Percentiles rank a stretch among this genome's conserved stretches.
Evolutionary conservation across 345 rosid species (phyloP).

Genomic region (Balakata baccata): DNA sequence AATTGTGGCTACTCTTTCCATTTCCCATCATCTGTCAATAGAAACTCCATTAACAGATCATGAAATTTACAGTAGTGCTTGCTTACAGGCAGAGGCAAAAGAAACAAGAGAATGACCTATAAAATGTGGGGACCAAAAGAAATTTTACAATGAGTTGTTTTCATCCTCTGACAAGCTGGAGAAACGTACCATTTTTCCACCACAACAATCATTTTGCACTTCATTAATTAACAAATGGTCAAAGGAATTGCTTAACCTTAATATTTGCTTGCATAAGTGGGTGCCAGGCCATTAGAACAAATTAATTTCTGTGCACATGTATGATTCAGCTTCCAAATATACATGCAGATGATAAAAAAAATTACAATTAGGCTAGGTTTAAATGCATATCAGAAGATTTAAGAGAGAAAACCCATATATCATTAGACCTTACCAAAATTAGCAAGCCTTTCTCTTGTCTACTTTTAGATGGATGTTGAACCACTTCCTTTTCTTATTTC

Average conservation of each 20-base stretch:
- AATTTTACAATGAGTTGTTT: constrained; percentile 35
- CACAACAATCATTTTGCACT: constrained; percentile 9
- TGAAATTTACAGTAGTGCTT: constrained; percentile 36
- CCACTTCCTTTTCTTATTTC: constrained; percentile 83
- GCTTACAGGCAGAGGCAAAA: constrained; percentile 17
- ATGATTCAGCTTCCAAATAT: constrained; percentile 2
- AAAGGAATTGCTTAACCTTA: constrained; percentile 8
- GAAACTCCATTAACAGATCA: constrained; percentile 25
- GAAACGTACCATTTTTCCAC: constrained; percentile 12
- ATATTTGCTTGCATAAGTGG: constrained; percentile 1
- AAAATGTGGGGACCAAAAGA: neutral
- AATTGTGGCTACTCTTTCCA: neutral
- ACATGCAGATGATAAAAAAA: neutral
- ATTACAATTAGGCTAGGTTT: neutral
- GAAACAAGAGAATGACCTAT: constrained; percentile 5
- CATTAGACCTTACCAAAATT: constrained; percentile 26
- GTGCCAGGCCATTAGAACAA: constrained; percentile 14
- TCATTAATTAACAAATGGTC: neutral
- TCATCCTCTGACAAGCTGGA: constrained; percentile 19
- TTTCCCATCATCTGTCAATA: neutral
- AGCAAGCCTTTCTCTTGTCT: constrained; percentile 92
- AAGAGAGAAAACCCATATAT: neutral
- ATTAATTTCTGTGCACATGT: neutral
- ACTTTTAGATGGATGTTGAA: constrained; percentile 73
- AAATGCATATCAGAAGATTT: neutral